A percentile compares a stretch with the other conserved stretches of the same genome.
phyloP scores from a whole-genome alignment of 1,284 basidiomycete genomes.

The Cutaneotrichosporon cyanovorans region DNA sequence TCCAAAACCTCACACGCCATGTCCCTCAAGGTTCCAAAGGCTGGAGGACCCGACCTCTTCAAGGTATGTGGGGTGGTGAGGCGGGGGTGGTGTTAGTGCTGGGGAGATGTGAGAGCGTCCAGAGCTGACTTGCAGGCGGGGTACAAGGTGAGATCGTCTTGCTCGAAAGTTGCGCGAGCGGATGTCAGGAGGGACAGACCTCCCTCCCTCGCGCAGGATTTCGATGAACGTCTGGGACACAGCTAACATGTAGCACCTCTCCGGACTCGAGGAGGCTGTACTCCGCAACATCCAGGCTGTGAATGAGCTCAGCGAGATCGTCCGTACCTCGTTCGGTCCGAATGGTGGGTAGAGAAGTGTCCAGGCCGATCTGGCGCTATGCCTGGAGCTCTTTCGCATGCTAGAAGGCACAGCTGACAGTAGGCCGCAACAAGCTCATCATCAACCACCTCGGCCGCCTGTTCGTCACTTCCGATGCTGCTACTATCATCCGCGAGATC shows the following conservation, averaged over 20 bases:
- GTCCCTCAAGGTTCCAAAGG: slow-evolving; percentile 62
- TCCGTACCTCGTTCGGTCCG: slow-evolving; percentile 91
- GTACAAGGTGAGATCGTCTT: slow-evolving; percentile 11
- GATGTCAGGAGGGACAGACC: background rate
- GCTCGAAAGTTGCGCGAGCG: background rate
- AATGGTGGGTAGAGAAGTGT: slow-evolving; percentile 79
- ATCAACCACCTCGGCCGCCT: slow-evolving; percentile 93
- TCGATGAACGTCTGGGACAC: background rate
- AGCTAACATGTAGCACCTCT: slow-evolving; percentile 56
- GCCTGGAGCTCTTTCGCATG: no score
- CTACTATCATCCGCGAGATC: slow-evolving; percentile 96
- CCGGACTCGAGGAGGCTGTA: slow-evolving; percentile 87
- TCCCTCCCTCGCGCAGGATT: background rate
- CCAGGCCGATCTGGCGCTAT: background rate
- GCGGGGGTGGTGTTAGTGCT: background rate
- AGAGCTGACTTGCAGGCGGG: slow-evolving; percentile 7
- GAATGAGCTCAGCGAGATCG: slow-evolving; percentile 85
- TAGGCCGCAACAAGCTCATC: slow-evolving; percentile 87
- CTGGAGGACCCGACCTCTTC: slow-evolving; percentile 74
- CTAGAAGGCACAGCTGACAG: background rate
- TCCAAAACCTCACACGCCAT: slow-evolving; percentile 5
- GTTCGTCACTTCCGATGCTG: slow-evolving; percentile 98
- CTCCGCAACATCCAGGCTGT: slow-evolving; percentile 94
- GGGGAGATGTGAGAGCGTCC: no score
- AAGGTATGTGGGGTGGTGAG: slow-evolving; percentile 54